phyloP scores from a whole-genome alignment of 208 protist genomes.

The Giardia duodenalis region DNA sequence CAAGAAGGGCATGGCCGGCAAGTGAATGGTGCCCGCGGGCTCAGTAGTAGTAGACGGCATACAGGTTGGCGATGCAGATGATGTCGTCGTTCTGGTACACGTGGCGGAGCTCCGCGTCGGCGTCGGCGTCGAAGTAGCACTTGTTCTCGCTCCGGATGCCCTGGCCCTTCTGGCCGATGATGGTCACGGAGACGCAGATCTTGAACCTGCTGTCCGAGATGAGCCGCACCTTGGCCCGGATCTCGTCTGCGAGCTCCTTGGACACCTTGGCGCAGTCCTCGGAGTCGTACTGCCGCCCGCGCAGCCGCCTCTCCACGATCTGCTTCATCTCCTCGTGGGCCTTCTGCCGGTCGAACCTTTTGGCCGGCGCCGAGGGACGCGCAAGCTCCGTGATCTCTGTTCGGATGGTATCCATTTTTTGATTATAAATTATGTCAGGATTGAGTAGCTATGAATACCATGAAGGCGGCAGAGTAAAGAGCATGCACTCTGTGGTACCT shows the following conservation, averaged over 20 bases:
- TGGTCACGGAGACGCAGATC: neutral
- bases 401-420: neutral
- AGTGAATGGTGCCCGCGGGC: neutral
- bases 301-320: neutral
- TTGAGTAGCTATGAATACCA: too few relatives aligned
- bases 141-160: neutral
- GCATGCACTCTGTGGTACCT: neutral
- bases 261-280: slow-evolving; percentile 13
- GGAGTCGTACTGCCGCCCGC: neutral
- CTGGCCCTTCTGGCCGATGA: slow-evolving; percentile 16
- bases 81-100: slow-evolving; percentile 1
- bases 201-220: neutral
- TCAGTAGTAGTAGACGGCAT: slow-evolving; percentile 19
- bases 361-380: neutral
- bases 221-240: neutral
- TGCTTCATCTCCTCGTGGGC: neutral
- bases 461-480: neutral
- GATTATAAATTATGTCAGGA: too few relatives aligned
- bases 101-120: neutral
- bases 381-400: neutral
- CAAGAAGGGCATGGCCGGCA: too few relatives aligned
- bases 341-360: neutral
- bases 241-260: slow-evolving; percentile 25
- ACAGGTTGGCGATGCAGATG: slow-evolving; percentile 2
- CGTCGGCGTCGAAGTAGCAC: neutral